Evolutionary conservation across 2,329 filamentous ascomycete genomes (phyloP), one percentile per base, ranked within the genome.

Genomic region (Arthrocladium fulminans): DNA sequence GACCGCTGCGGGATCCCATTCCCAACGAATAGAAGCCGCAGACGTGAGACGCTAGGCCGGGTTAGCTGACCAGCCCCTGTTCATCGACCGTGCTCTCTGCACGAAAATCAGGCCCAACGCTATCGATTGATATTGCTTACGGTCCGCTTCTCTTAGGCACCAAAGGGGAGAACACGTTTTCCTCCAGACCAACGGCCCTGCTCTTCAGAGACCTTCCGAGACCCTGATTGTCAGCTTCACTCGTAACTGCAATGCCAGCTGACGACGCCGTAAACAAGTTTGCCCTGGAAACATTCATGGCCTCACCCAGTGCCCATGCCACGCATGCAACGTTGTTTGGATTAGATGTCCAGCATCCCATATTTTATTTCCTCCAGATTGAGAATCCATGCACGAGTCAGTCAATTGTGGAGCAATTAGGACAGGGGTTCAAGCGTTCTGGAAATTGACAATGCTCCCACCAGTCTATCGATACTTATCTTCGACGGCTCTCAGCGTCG

Each of bases 171-270:
- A 35, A 35, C 32, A 35, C 32, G 32, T 35, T 35, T 5, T 8
- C 7, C 32, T 35, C 32, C 32, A 35, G n/a, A 35, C 13, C 13
- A 35, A 35, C 10, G 32, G 6, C n/a, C 32, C 32, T 35, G 32
- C 32, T 5, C 6, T 35, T 35, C 13, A 15, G 6, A 15, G 7
- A 35, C 17, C 10, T 15, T 35, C 32, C 7, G 17, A 15, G 32
- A 35, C 32, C 32, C 32, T 35, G 32, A 35, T 35, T 35, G 32
- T 35, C 32, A 35, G 32, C 32, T 35, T 35, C 32, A 35, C 32
- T 35, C 6, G 13, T 9, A 9, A n/a, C 32, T n/a, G 17, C 32
- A 6, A 35, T n/a, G 32, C 32, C 13, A 15, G 7, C 13, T 35
- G n/a, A 35, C 6, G 32, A n/a, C 32, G 7, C 5, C 32, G n/a